Percentiles rank a stretch among this genome's conserved stretches.
These are phyloP conservation scores for Chaetothyriales sp. DNA, from an alignment of 2,329 filamentous ascomycete genomes.

Conservation along the genomic window DNA sequence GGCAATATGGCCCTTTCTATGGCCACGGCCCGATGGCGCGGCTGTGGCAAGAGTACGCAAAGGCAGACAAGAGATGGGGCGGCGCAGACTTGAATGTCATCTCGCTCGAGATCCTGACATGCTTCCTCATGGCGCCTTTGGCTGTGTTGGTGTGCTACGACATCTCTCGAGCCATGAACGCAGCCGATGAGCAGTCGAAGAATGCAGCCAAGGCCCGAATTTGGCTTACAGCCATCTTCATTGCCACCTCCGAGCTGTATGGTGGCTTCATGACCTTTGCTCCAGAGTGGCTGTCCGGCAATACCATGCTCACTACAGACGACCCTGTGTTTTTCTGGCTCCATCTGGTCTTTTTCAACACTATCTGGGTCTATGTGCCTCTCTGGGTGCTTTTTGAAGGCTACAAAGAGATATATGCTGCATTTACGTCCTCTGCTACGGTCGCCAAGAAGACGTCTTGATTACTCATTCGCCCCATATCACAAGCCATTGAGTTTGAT, in stretches of 20 bases:
- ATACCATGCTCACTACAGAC: constrained; percentile 41
- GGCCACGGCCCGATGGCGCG: constrained; percentile 39
- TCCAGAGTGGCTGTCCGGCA: constrained; percentile 50
- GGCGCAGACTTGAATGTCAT: constrained; percentile 46
- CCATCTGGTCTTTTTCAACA: constrained; percentile 52
- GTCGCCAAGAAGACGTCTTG: constrained; percentile 6
- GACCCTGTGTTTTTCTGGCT: constrained; percentile 52
- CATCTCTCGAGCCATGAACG: constrained; percentile 25
- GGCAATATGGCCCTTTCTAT: constrained; percentile 48
- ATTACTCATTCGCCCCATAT: neutral
- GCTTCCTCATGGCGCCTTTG: constrained; percentile 44
- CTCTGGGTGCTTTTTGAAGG: constrained; percentile 30
- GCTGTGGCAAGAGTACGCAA: constrained; percentile 54
- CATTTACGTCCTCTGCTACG: constrained; percentile 2
- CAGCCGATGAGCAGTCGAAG: constrained; percentile 5
- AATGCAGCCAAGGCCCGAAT: constrained; percentile 24
- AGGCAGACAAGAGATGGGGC: constrained; percentile 49
- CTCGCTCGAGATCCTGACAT: constrained; percentile 47
- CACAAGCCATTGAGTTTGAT: neutral
- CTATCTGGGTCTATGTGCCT: constrained; percentile 47
- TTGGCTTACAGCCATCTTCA: constrained; percentile 44
- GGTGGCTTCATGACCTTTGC: constrained; percentile 53
- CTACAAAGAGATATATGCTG: constrained; percentile 8
- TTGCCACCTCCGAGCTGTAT: constrained; percentile 52
- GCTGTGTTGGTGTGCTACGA: constrained; percentile 45